These are phyloP conservation scores for Aspergillus biplanus DNA, from an alignment of 495 filamentous ascomycete species.

Conservation along the genomic window DNA sequence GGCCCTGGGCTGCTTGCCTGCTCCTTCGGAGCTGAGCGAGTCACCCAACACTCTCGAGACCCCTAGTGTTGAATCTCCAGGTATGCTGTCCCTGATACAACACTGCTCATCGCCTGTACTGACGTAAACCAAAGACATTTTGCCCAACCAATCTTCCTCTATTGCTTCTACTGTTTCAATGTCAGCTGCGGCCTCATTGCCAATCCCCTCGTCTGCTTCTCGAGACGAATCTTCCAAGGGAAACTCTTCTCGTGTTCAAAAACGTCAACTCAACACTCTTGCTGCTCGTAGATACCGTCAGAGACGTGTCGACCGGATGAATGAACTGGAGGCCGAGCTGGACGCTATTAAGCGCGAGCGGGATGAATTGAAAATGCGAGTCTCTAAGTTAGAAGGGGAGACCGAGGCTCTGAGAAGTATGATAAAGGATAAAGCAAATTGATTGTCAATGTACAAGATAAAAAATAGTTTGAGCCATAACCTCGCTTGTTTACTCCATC, in stretches of 20 bases:
- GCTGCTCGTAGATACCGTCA: constrained; percentile 73
- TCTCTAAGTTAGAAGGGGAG: constrained; percentile 69
- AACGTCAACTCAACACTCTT: constrained; percentile 69
- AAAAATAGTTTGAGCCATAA: too few species aligned
- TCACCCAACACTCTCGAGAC: constrained; percentile 13
- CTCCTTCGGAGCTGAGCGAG: constrained; percentile 10
- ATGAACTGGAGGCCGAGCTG: constrained; percentile 63
- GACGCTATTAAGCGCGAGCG: constrained; percentile 61
- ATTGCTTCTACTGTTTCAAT: constrained; percentile 3
- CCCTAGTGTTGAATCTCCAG: constrained; percentile 18
- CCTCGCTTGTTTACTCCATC: too few species aligned
- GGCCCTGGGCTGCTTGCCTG: constrained; percentile 17
- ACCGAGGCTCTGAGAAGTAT: constrained; percentile 44
- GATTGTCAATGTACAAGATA: constrained; percentile 3
- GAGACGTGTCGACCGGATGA: constrained; percentile 67
- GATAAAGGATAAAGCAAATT: constrained; percentile 10
- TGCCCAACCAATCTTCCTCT: not conserved
- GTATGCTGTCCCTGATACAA: constrained; percentile 1
- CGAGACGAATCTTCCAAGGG: constrained; percentile 18
- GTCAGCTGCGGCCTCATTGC: constrained; percentile 12
- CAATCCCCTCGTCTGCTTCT: too few species aligned
- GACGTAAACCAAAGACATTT: not conserved
- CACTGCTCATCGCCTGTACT: not conserved
- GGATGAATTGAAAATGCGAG: constrained; percentile 65
- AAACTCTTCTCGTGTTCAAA: constrained; percentile 40